Evolutionary conservation across 2,329 filamentous ascomycete genomes (phyloP).

Genomic region (Dactylellina parvicollis): DNA sequence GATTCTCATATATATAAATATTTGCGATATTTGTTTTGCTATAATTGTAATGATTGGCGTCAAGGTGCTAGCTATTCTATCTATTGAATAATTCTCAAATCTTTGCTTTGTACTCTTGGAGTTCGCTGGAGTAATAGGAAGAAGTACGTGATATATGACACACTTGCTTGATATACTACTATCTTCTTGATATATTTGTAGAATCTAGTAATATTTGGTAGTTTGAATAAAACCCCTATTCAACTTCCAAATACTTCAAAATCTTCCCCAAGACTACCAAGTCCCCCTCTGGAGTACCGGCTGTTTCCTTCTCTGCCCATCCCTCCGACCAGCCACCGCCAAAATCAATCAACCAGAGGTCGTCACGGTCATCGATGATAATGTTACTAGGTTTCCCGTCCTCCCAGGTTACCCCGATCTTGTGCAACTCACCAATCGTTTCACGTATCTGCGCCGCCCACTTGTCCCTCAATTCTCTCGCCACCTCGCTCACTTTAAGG

Average conservation of each 20-base stretch:
- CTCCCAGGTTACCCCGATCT: constrained; percentile 59
- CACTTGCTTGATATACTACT: too few relatives aligned
- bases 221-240: too few relatives aligned
- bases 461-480: constrained; percentile 25
- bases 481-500: not conserved
- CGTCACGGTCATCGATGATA: constrained; percentile 60
- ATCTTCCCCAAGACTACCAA: constrained; percentile 59
- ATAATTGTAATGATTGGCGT: too few relatives aligned
- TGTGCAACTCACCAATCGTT: constrained; percentile 58
- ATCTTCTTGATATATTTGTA: too few relatives aligned
- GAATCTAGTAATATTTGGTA: too few relatives aligned
- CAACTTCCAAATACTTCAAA: not conserved
- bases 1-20: too few relatives aligned
- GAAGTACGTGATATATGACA: too few relatives aligned
- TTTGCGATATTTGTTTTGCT: too few relatives aligned
- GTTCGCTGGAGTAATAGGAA: too few relatives aligned
- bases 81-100: too few relatives aligned
- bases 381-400: constrained; percentile 60
- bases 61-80: too few relatives aligned
- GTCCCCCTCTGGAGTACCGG: constrained; percentile 61
- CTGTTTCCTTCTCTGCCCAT: constrained; percentile 62
- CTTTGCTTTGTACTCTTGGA: too few relatives aligned
- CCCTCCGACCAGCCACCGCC: constrained; percentile 62
- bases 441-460: constrained; percentile 58
- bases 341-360: constrained; percentile 63